Percentiles rank a stretch among this genome's conserved stretches.
These are phyloP conservation scores for Chlorella variabilis DNA, from an alignment of 163 green algal genomes.

Conservation along the genomic window DNA sequence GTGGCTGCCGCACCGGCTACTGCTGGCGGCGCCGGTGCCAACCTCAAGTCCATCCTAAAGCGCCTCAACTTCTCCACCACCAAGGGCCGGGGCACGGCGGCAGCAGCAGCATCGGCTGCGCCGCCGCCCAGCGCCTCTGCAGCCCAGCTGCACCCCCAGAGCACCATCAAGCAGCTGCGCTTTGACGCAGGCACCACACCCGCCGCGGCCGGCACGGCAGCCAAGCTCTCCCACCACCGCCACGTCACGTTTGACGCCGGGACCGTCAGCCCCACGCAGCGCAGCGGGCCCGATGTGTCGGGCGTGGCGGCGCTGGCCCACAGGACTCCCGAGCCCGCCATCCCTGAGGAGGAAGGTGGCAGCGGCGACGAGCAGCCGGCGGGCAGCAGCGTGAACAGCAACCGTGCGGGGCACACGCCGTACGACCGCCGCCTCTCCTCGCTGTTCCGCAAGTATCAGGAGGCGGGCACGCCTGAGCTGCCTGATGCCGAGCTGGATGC, in stretches of 20 bases:
- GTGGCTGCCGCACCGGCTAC: neutral
- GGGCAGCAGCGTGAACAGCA: conserved; percentile 37
- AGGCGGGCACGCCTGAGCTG: conserved; percentile 22
- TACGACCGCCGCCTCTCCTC: conserved; percentile 45
- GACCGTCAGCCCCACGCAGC: conserved; percentile 20
- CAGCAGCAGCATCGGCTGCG: neutral
- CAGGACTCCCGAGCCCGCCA: conserved; percentile 23
- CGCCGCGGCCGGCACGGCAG: neutral
- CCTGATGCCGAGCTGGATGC: conserved; percentile 13
- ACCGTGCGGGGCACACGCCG: conserved; percentile 38
- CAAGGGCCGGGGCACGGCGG: neutral
- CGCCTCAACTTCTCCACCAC: conserved; percentile 44
- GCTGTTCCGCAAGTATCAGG: conserved; percentile 50
- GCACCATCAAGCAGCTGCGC: conserved; percentile 38
- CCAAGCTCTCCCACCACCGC: neutral
- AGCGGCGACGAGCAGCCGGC: neutral
- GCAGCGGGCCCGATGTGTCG: neutral
- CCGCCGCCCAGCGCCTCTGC: neutral
- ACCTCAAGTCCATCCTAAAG: conserved; percentile 46
- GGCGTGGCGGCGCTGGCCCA: neutral
- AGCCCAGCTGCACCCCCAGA: neutral
- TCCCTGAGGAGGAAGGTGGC: conserved; percentile 21
- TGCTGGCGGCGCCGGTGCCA: neutral
- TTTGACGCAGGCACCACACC: conserved; percentile 25
- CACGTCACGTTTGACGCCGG: conserved; percentile 40